Evolutionary conservation across 768 basidiomycete species (phyloP), one percentile per base, ranked within the genome.

Genomic region (Russula sp.): DNA sequence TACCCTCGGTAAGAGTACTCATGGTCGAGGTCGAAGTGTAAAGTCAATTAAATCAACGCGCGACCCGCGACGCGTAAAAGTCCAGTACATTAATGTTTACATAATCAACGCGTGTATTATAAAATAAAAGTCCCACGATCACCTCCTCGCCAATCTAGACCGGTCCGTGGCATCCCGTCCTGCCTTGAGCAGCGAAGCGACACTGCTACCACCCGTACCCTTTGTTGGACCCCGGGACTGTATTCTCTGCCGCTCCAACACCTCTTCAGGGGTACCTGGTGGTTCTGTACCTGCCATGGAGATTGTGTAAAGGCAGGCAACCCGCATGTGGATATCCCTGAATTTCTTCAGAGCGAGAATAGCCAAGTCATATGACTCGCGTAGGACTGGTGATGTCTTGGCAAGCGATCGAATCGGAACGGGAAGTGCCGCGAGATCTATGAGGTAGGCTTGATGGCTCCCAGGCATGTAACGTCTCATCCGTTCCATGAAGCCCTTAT

Each of bases 401-500:
- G 85, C 88, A 37, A 86, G 74, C 42, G 84, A 80, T 27, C 90
- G 84, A 56, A 92, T 70, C 22, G 85, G 78, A n/a, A 76, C 85
- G 14, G 84, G 81, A 57, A 80, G 77, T 13, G 78, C 75, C 2
- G 82, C 77, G 42, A 98, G 81, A 68, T 85, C 82, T 27, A 75
- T 73, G 59, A 98, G 82, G 76, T 94, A 98, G 51, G 87, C 84
- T 48, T 91, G 86, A 75, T 98, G 96, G 58, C 82, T 83, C 14
- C 89, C 88, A 0, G 96, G 95, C 96, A 98, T 98, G 76, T 98
- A 98, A 22, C 84, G 82, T 61, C 91, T 78, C 94, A 97, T 97
- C 53, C 92, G 82, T 62, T 89, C 86, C 87, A 98, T 94, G 77
- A 98, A 98, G 0, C 86, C 83, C 42, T 75, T 79, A 73, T 83